Evolutionary conservation across 108 stramenopile species (phyloP).

Genomic region (Fragilariopsis cylindrus): DNA sequence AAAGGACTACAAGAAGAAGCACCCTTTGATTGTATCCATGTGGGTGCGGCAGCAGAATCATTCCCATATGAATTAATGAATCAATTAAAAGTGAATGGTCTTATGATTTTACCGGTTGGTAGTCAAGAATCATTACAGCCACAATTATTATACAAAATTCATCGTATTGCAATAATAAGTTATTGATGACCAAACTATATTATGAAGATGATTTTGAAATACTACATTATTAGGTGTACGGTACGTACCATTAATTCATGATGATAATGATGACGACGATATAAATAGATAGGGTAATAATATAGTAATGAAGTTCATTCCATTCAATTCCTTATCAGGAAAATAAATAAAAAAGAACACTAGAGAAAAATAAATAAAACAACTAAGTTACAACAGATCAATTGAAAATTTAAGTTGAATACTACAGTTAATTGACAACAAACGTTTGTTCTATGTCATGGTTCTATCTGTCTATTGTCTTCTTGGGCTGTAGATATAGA

Average conservation of each 20-base stretch:
- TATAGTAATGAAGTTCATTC: too few relatives aligned
- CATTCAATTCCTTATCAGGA: too few relatives aligned
- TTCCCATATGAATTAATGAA: constrained; percentile 74
- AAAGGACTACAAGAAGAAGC: constrained; percentile 72
- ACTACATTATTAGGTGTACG: constrained; percentile 76
- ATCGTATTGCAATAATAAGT: constrained; percentile 45
- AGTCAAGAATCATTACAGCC: constrained; percentile 23
- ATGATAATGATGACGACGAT: background rate
- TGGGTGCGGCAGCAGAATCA: constrained; percentile 91
- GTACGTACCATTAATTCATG: constrained; percentile 84
- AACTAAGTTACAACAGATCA: too few relatives aligned
- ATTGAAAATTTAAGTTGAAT: too few relatives aligned
- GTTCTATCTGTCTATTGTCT: too few relatives aligned
- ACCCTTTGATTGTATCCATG: constrained; percentile 96
- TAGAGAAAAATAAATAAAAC: too few relatives aligned
- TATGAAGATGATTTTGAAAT: constrained; percentile 56
- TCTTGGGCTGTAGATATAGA: too few relatives aligned
- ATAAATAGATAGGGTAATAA: too few relatives aligned
- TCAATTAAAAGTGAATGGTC: constrained; percentile 83
- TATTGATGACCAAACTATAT: constrained; percentile 41
- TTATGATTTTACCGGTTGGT: constrained; percentile 90
- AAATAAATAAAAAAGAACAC: too few relatives aligned
- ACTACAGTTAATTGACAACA: too few relatives aligned
- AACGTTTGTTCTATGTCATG: too few relatives aligned
- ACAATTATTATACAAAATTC: constrained; percentile 72